phyloP scores from a whole-genome alignment of 2,329 filamentous ascomycete genomes.

The Ascochyta lentis region DNA sequence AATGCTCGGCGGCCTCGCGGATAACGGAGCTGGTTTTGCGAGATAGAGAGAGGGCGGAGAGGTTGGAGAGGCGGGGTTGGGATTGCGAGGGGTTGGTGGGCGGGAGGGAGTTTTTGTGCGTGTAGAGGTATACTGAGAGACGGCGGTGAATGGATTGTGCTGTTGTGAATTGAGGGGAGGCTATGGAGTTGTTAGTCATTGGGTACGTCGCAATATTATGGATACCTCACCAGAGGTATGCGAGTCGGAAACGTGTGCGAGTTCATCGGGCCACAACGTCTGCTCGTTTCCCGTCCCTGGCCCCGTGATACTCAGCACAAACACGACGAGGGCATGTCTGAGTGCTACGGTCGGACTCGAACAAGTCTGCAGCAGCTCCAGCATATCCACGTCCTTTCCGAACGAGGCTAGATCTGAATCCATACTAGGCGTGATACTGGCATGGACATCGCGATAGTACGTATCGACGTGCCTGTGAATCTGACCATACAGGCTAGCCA shows the following conservation, averaged over 20 bases:
- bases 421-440: constrained; percentile 44
- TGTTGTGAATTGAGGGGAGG: constrained; percentile 13
- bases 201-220: neutral
- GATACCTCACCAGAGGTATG: neutral
- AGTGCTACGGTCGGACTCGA: constrained; percentile 36
- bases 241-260: constrained; percentile 6
- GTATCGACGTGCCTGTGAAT: constrained; percentile 40
- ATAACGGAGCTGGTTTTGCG: constrained; percentile 26
- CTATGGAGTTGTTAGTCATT: constrained; percentile 9
- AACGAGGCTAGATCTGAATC: constrained; percentile 37
- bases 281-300: constrained; percentile 20
- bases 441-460: constrained; percentile 46
- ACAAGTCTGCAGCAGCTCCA: constrained; percentile 33
- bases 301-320: constrained; percentile 31
- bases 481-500: constrained; percentile 33
- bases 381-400: constrained; percentile 32
- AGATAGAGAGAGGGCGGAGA: constrained; percentile 4
- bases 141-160: constrained; percentile 38
- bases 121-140: constrained; percentile 37
- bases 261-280: constrained; percentile 35
- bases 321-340: constrained; percentile 41
- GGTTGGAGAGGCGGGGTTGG: constrained; percentile 5
- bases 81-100: neutral
- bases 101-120: constrained; percentile 2
- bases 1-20: constrained; percentile 45